Evolutionary conservation across 441 rosid genomes (phyloP).

Genomic region (Arabidopsis lyrata): DNA sequence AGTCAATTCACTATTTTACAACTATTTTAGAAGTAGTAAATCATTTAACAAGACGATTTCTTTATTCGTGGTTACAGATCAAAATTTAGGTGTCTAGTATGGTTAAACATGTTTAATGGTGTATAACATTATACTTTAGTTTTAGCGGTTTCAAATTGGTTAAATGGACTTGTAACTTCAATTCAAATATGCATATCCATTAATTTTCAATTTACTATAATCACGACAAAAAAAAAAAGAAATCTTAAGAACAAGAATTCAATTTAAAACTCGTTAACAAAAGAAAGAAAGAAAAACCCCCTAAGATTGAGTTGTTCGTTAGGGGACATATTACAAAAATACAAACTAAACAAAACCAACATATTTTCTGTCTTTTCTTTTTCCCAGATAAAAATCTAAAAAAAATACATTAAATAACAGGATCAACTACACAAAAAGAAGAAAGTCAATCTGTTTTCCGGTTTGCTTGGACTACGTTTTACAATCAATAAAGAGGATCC

Average conservation of each 20-base stretch:
- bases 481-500: constrained; percentile 37
- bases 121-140: not conserved
- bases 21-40: no score
- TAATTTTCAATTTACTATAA: not conserved
- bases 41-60: not conserved
- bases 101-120: not conserved
- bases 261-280: constrained; percentile 1
- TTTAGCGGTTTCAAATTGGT: not conserved
- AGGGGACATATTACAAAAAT: constrained; percentile 24
- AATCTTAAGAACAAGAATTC: not conserved
- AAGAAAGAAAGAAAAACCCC: not conserved
- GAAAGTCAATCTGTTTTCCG: constrained; percentile 7
- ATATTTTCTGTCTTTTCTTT: constrained; percentile 22
- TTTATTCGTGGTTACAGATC: no score
- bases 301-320: not conserved
- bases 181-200: not conserved
- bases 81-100: not conserved
- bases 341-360: constrained; percentile 13
- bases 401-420: constrained; percentile 24
- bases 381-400: not conserved
- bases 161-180: not conserved
- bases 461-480: constrained; percentile 18
- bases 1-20: no score
- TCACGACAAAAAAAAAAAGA: not conserved
- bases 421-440: constrained; percentile 38